Base-by-base conservation (phyloP, 2,329 filamentous ascomycete genomes). In the Elsinoe australis region DNA sequence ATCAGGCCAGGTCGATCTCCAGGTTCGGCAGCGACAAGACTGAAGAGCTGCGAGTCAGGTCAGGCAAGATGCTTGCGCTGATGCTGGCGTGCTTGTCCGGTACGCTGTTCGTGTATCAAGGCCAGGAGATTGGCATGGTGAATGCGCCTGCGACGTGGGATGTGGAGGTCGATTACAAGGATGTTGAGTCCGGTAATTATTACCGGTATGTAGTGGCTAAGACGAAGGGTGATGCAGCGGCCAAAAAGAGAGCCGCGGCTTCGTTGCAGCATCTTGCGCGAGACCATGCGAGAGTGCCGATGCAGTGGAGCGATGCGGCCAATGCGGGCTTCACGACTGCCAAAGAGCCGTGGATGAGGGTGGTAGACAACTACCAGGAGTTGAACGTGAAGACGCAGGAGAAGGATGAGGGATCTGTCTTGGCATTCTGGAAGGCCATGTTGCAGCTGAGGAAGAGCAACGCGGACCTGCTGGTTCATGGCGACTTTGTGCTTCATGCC, bases 201-300 rank as follows among this genome's bases (percentile, higher is more conserved):
- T 70, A 67, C 58, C 58, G 67, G 18, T 61, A 67, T 51, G 63
- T 66, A 21, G 54, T 60, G 18, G 60, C 62, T 4, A 61, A 59
- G 44, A 59, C 59, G 42, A 55, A 57, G 12, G 54, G 52, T 5
- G 60, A 66, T 46, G 50, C 52, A 3, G 61, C 67, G 44, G 64
- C 59, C 22, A 64, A 75, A 3, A 67, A 63, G 12, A 66, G 71
- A 24, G 74, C 71, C 1, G 71, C 73, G 55, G 61, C 65, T 5
- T 69, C 75, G 32, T 65, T 80, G 57, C 73, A 76, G 52, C 68
- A 71, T 53, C 78, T 79, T 59, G 78, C 74, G 5, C 62, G 83
- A 17, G 84, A 88, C 62, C 84, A 88, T 61, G 79, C 78, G 5
- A 73, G 84, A 36, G 79, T 80, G 0, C 83, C 83, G 0, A 80